These are phyloP conservation scores for Pelargonium cotyledonis DNA, from an alignment of 441 rosid species.

Conservation along the genomic window DNA sequence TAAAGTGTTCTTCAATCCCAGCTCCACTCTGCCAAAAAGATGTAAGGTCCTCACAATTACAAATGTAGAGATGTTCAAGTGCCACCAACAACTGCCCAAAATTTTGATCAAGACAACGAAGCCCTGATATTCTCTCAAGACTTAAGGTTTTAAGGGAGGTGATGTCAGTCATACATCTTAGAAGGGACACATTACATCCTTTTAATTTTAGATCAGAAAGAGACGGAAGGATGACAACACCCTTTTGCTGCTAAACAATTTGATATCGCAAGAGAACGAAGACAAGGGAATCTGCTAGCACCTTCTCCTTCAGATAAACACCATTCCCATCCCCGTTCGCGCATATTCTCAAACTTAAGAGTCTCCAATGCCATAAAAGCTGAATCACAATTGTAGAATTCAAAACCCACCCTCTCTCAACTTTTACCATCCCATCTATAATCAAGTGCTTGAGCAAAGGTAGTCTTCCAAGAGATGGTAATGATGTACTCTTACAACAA, in stretches of 20 bases:
- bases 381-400: constrained; percentile 12
- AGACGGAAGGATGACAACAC: not conserved
- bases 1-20: not conserved
- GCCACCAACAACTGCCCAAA: not conserved
- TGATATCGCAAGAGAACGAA: constrained; percentile 6
- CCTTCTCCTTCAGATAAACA: constrained; percentile 12
- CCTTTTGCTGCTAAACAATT: not conserved
- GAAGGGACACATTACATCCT: not conserved
- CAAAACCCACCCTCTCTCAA: constrained; percentile 5
- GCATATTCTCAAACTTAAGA: constrained; percentile 17
- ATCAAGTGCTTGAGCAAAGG: constrained; percentile 18
- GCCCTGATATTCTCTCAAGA: not conserved
- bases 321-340: constrained; percentile 10
- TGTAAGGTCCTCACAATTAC: not conserved
- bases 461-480: constrained; percentile 28
- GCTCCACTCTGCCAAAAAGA: not conserved
- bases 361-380: constrained; percentile 14
- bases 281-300: constrained; percentile 18
- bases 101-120: not conserved
- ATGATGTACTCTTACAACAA: not conserved
- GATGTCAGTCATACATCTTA: not conserved
- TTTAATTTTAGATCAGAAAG: not conserved
- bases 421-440: constrained; percentile 10
- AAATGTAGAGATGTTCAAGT: not conserved
- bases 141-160: not conserved